Percentiles rank a stretch among this genome's conserved stretches.
phyloP scores from a whole-genome alignment of 2,329 filamentous ascomycete genomes.

The Byssoonygena ceratinophila region DNA sequence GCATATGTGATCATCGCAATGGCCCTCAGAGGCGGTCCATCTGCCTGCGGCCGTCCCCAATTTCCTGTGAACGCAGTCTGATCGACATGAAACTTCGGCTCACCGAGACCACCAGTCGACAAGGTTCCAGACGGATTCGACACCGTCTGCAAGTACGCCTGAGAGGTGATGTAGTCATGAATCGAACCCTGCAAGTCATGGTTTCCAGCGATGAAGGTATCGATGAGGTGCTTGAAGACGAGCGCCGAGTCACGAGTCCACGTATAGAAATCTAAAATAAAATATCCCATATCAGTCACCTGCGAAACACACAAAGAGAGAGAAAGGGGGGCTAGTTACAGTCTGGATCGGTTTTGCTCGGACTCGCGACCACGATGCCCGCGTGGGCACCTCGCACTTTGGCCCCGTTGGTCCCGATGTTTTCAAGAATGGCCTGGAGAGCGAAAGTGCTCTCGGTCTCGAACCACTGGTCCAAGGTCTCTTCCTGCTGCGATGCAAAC shows the following conservation, averaged over 20 bases:
- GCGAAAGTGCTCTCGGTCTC: conserved; percentile 39
- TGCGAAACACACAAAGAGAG: too few species aligned
- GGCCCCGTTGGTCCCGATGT: conserved; percentile 45
- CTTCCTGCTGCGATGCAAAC: conserved; percentile 1
- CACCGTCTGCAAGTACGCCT: conserved; percentile 55
- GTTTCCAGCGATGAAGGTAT: conserved; percentile 56
- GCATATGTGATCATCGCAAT: conserved; percentile 34
- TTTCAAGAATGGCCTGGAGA: conserved; percentile 46
- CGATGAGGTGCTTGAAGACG: conserved; percentile 57
- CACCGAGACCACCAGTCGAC: conserved; percentile 48
- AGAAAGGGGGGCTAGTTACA: conserved; percentile 29
- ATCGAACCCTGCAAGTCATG: conserved; percentile 50
- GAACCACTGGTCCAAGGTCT: conserved; percentile 22
- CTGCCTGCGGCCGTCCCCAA: conserved; percentile 66
- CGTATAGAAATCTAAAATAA: conserved; percentile 56
- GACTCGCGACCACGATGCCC: conserved; percentile 48
- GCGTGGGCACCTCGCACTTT: conserved; percentile 40
- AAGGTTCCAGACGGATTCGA: conserved; percentile 55
- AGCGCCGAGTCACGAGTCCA: conserved; percentile 70
- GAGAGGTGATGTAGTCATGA: conserved; percentile 56
- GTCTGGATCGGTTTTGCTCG: conserved; percentile 45
- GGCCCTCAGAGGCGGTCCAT: conserved; percentile 28
- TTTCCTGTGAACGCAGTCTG: conserved; percentile 50
- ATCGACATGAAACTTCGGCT: conserved; percentile 62
- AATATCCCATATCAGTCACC: too few species aligned